phyloP scores from a whole-genome alignment of 1,284 basidiomycete species.

The Gymnopus androsaceus region DNA sequence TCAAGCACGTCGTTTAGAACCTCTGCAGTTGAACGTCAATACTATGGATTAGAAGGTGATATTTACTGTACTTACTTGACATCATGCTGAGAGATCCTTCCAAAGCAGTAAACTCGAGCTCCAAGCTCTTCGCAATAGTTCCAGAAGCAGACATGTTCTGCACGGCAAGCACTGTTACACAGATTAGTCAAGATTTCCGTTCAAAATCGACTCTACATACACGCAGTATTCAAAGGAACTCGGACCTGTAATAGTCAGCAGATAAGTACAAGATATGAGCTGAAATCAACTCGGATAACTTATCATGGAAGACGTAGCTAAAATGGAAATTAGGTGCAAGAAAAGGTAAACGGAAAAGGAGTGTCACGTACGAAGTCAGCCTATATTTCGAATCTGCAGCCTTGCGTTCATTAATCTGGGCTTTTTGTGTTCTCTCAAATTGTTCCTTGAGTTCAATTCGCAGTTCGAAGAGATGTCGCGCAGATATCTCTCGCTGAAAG shows the following conservation, averaged over 20 bases:
- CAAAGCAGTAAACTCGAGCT: conserved; percentile 80
- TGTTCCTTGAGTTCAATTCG: conserved; percentile 72
- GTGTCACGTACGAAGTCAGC: conserved; percentile 56
- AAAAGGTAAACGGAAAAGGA: neutral
- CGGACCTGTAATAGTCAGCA: conserved; percentile 63
- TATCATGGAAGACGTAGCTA: conserved; percentile 70
- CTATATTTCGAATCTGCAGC: conserved; percentile 71
- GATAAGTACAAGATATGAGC: conserved; percentile 21
- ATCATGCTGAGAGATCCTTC: conserved; percentile 87
- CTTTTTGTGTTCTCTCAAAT: conserved; percentile 68
- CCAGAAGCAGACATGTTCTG: conserved; percentile 85
- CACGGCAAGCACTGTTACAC: conserved; percentile 68
- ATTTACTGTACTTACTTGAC: conserved; percentile 68
- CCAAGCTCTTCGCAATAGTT: conserved; percentile 62
- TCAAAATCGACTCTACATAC: conserved; percentile 42
- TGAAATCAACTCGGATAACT: conserved; percentile 14
- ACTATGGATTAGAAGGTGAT: conserved; percentile 22
- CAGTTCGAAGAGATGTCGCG: conserved; percentile 44
- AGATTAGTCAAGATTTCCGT: neutral
- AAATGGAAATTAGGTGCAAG: neutral
- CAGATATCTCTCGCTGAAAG: conserved; percentile 51
- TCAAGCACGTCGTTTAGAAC: conserved; percentile 88
- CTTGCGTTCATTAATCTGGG: conserved; percentile 73
- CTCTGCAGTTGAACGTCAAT: conserved; percentile 50
- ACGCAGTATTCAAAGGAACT: conserved; percentile 88